Conservation (phyloP, 169 alveolate species). For the Neospora caninum region DNA sequence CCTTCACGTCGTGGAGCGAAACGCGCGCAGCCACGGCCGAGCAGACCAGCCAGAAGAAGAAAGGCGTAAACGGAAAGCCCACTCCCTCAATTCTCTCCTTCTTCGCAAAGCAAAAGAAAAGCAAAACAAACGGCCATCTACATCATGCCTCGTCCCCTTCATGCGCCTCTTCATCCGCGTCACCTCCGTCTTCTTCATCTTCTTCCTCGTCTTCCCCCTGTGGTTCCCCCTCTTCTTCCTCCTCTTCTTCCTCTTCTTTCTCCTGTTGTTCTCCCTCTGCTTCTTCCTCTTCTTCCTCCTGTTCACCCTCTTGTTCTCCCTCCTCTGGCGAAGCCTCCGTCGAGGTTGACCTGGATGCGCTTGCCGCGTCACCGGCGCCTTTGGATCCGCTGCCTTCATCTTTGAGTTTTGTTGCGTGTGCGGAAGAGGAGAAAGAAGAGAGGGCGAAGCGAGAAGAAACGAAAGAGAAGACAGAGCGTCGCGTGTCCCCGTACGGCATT, state of each 20-base stretch:
- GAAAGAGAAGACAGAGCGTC: neutral
- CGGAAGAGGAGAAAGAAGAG: neutral
- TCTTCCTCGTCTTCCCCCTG: neutral
- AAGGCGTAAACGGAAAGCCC: neutral
- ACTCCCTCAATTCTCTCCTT: neutral
- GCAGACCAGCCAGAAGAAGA: neutral
- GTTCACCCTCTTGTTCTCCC: too few species aligned
- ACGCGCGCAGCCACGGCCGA: conserved; percentile 17
- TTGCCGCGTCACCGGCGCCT: neutral
- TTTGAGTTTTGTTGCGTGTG: neutral
- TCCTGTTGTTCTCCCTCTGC: neutral
- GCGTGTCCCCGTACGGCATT: conserved; percentile 66
- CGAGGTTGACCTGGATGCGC: neutral
- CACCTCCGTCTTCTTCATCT: neutral
- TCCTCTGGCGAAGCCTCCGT: neutral
- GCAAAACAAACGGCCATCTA: neutral
- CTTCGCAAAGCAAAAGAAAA: neutral
- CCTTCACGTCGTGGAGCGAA: neutral
- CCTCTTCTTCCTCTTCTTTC: too few species aligned
- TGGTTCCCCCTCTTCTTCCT: neutral
- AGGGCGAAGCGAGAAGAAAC: neutral
- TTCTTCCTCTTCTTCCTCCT: neutral
- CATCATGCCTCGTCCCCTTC: neutral
- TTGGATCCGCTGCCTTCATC: neutral
- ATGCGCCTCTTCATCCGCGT: neutral